phyloP scores from a whole-genome alignment of 345 rosid species.

The Populus euphratica region DNA sequence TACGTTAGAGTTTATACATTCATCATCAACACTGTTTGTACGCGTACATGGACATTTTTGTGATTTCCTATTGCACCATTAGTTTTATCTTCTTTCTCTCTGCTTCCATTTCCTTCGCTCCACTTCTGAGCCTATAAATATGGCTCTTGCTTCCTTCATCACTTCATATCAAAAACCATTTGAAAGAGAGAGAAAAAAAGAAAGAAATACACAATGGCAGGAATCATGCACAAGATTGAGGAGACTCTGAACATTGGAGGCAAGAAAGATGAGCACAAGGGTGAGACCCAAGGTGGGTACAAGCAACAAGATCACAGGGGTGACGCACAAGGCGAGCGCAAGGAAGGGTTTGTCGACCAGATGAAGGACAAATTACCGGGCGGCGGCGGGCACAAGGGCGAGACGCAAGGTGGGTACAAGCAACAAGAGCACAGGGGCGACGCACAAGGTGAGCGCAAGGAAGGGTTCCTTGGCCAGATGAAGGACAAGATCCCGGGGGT shows the following conservation, averaged over 20 bases:
- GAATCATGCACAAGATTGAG: conserved; percentile 58
- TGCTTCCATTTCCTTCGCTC: background rate
- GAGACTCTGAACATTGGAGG: conserved; percentile 72
- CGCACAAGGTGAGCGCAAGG: conserved; percentile 36
- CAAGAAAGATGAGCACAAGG: conserved; percentile 32
- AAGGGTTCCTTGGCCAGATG: conserved; percentile 43
- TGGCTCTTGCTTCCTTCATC: background rate
- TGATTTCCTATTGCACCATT: background rate
- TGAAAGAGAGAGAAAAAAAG: background rate
- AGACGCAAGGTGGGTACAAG: background rate
- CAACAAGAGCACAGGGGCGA: conserved; percentile 14
- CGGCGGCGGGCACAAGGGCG: conserved; percentile 11
- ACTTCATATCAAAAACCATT: background rate
- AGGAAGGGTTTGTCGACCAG: conserved; percentile 48
- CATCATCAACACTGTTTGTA: background rate
- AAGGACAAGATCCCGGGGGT: conserved; percentile 40
- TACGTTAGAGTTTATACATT: background rate
- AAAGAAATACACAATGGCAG: conserved; percentile 31
- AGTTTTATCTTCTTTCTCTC: too few relatives aligned
- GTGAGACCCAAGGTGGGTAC: background rate
- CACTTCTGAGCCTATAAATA: background rate
- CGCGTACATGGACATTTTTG: background rate
- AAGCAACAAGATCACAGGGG: conserved; percentile 15
- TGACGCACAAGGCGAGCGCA: conserved; percentile 23
- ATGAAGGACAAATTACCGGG: conserved; percentile 48